Evolutionary conservation across 2,329 filamentous ascomycete species (phyloP), one percentile per base, ranked within the genome.

Genomic region (Elsinoe arachidis): DNA sequence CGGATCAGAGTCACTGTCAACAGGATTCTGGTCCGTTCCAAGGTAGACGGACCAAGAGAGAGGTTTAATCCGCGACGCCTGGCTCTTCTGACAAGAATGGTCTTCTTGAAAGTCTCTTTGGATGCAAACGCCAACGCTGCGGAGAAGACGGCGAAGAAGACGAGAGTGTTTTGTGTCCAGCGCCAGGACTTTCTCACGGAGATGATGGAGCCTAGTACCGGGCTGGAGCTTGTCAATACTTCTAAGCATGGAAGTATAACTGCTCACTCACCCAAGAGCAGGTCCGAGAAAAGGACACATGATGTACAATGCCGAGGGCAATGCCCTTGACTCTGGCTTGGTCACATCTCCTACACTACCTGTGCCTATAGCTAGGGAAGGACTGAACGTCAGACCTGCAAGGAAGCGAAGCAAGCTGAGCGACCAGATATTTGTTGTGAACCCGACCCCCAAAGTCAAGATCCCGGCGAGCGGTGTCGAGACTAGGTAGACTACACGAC

Each of bases 401-500:
- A 71, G 63, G 57, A 71, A 88, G 12, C 88, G 82, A 65, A 82
- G 84, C 58, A 90, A 78, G 21, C 88, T 74, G 17, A 92, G 74
- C 0, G 85, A 84, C 65, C 85, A 83, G 46, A 90, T 77, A 60
- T 85, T 85, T 64, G 87, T 84, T 59, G 70, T 69, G 23, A 75
- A 69, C 0, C 74, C 73, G 9, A 72, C 66, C 1, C 73, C 74
- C 0, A 76, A 59, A 0, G 69, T 70, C 59, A 77, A 74, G 4
- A 78, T 79, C 2, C 81, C 81, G 6, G 83, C 86, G 49, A 82
- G 78, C 4, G 79, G 83, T 58, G 87, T 77, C 49, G 82, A 83
- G 69, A 87, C 84, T 62, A 88, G 69, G 58, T 84, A 84, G 67
- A 90, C 88, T 19, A 87, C 68, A 34, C 81, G 76, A 26, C 88